These are phyloP conservation scores for Macrocybe sp. DNA, from an alignment of 1,284 basidiomycete genomes.

Conservation along the genomic window DNA sequence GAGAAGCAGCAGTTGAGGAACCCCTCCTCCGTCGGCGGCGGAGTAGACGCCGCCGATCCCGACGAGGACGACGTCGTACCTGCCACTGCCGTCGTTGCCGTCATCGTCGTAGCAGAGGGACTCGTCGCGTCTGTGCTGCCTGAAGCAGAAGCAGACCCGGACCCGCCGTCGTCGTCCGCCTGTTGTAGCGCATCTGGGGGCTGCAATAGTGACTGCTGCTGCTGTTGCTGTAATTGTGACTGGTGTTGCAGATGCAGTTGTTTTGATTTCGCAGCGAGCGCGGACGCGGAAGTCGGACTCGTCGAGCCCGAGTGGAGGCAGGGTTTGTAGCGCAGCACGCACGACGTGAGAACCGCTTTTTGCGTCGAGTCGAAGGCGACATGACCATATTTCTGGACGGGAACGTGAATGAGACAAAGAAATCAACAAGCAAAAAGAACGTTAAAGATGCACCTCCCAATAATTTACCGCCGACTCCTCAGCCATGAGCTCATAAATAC, in stretches of 20 bases:
- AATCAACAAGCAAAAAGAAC: neutral
- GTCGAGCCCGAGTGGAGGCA: conserved; percentile 18
- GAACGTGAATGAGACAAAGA: conserved; percentile 3
- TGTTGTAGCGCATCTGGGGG: too few species aligned
- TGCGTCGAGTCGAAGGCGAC: conserved; percentile 87
- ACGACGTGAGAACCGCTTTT: conserved; percentile 92
- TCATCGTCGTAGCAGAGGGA: neutral
- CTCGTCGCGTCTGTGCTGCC: conserved; percentile 7
- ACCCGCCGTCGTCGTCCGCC: too few species aligned
- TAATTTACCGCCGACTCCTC: conserved; percentile 97
- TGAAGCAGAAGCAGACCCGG: conserved; percentile 3
- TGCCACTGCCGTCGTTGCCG: conserved; percentile 7
- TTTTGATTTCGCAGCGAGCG: neutral
- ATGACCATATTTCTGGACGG: conserved; percentile 80
- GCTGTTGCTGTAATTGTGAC: too few species aligned
- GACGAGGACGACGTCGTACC: conserved; percentile 11
- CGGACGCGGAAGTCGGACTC: neutral
- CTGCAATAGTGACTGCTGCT: too few species aligned
- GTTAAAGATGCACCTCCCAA: conserved; percentile 74
- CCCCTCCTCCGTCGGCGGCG: conserved; percentile 50
- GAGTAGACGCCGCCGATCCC: conserved; percentile 21
- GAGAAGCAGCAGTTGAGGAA: conserved; percentile 93
- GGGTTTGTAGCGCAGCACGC: conserved; percentile 82
- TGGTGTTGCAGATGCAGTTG: too few species aligned
- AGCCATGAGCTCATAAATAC: conserved; percentile 97